A percentile compares a stretch with the other conserved stretches of the same genome.
Evolutionary conservation across 176 grass and related monocot species (phyloP).

Genomic region (Avena sativa): DNA sequence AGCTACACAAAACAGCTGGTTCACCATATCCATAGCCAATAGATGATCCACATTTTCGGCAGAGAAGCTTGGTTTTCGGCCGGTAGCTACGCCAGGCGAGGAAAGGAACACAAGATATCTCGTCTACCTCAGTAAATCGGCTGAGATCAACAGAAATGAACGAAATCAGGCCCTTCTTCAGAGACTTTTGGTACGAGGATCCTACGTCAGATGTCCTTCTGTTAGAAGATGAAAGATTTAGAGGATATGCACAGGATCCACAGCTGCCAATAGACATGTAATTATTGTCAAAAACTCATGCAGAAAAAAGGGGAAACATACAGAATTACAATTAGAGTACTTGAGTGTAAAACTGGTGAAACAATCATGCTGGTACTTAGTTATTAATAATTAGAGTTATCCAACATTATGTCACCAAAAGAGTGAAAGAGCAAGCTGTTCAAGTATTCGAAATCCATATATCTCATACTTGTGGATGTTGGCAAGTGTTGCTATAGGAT

Average conservation of each 20-base stretch:
- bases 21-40: conserved; percentile 66
- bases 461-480: not conserved
- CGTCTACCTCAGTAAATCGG: conserved; percentile 67
- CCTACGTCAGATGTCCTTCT: conserved; percentile 60
- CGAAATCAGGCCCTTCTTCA: conserved; percentile 64
- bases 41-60: conserved; percentile 61
- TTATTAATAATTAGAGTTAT: conserved; percentile 25
- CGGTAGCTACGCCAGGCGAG: conserved; percentile 53
- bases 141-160: conserved; percentile 71
- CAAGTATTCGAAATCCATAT: conserved; percentile 2
- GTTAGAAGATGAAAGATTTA: conserved; percentile 73
- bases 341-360: not conserved
- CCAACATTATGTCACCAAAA: not conserved
- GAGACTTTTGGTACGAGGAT: conserved; percentile 57
- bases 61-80: conserved; percentile 75
- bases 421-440: not conserved
- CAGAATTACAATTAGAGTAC: not conserved
- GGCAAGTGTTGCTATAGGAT: not conserved
- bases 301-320: not conserved
- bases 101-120: conserved; percentile 60
- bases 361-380: not conserved
- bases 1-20: conserved; percentile 63
- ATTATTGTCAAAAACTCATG: conserved; percentile 12
- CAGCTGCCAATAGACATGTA: conserved; percentile 58
- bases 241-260: conserved; percentile 63